Conservation (phyloP, 2,329 filamentous ascomycete genomes). For the Aspergillus sp. region DNA sequence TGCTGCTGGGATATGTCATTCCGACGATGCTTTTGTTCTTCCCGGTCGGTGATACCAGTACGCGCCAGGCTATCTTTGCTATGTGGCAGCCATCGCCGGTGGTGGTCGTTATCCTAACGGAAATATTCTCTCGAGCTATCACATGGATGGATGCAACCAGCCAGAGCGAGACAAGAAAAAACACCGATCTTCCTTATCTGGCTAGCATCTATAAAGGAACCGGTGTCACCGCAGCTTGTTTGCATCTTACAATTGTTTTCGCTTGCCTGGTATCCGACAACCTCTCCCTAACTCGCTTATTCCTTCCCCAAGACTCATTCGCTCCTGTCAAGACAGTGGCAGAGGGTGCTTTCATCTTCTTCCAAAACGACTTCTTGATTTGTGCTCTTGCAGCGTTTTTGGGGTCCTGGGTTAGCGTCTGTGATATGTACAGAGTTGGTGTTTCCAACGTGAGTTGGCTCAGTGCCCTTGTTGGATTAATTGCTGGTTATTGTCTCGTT, state of each 20-base stretch:
- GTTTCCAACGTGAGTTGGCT: conserved; percentile 6
- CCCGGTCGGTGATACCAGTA: conserved; percentile 9
- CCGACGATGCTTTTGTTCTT: conserved; percentile 21
- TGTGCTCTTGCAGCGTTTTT: conserved; percentile 11
- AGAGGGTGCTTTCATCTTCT: conserved; percentile 17
- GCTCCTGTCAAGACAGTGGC: conserved; percentile 6
- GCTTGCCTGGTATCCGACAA: conserved; percentile 1
- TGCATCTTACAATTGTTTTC: conserved; percentile 2
- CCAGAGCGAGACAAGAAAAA: background rate
- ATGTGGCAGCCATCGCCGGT: conserved; percentile 20
- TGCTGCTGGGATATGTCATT: conserved; percentile 18
- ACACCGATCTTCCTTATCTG: conserved; percentile 2
- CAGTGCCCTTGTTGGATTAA: conserved; percentile 1
- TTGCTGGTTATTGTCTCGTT: conserved; percentile 7
- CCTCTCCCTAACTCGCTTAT: conserved; percentile 8
- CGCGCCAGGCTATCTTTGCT: conserved; percentile 13
- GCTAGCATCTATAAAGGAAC: conserved; percentile 2
- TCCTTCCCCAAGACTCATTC: conserved; percentile 9
- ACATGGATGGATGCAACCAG: background rate
- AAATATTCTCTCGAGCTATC: conserved; percentile 5
- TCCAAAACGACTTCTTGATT: conserved; percentile 20
- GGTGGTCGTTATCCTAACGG: conserved; percentile 12
- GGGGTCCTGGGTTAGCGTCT: conserved; percentile 13
- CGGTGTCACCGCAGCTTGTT: conserved; percentile 5
- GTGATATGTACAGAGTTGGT: conserved; percentile 16